Percentiles rank a stretch among this genome's conserved stretches.
These are phyloP conservation scores for Trametes villosa DNA, from an alignment of 768 basidiomycete genomes.

Conservation along the genomic window DNA sequence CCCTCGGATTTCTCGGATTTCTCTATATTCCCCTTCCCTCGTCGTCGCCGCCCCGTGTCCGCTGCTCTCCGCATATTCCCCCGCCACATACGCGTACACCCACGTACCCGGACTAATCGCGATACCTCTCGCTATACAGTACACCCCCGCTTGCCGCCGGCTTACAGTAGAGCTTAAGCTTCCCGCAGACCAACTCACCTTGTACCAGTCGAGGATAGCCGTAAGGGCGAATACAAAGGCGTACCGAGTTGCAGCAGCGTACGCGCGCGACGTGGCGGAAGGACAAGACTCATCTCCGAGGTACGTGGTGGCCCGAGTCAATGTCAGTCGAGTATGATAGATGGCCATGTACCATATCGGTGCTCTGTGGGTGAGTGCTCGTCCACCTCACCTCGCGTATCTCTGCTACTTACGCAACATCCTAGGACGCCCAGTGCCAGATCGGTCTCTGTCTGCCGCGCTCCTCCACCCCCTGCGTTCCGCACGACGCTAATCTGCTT, in stretches of 20 bases:
- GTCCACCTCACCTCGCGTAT: not conserved
- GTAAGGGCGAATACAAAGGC: conserved; percentile 20
- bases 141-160: not conserved
- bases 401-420: not conserved
- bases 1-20: conserved; percentile 6
- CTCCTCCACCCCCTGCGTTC: not conserved
- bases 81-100: conserved; percentile 10
- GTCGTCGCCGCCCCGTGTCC: conserved; percentile 5
- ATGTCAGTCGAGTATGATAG: not conserved
- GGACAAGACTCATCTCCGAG: conserved; percentile 9
- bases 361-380: conserved; percentile 4
- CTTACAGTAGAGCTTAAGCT: conserved; percentile 3
- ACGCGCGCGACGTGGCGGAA: not conserved
- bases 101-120: conserved; percentile 25
- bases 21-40: conserved; percentile 1
- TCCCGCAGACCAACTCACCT: conserved; percentile 13
- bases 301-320: not conserved
- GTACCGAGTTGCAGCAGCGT: conserved; percentile 6
- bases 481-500: not conserved
- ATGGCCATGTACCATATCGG: conserved; percentile 3
- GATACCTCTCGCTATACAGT: conserved; percentile 22
- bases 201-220: conserved; percentile 18
- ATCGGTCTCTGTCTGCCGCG: not conserved
- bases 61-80: conserved; percentile 6
- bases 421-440: not conserved